Conservation (phyloP, 129 eudicot genomes). For the Lactuca sativa region DNA sequence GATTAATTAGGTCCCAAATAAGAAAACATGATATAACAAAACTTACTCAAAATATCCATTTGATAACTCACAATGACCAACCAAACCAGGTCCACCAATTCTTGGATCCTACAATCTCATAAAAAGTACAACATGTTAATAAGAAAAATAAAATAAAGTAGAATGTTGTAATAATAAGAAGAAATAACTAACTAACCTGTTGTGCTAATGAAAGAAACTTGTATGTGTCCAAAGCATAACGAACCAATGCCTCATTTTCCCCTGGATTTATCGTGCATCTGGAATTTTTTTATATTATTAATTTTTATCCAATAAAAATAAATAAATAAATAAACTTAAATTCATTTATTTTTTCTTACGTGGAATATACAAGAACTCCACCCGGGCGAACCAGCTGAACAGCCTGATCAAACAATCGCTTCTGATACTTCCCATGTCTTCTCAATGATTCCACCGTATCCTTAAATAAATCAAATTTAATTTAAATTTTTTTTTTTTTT, state of each 20-base stretch:
- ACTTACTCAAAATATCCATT: conserved; percentile 86
- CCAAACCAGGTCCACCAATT: conserved; percentile 93
- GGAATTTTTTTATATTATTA: conserved; percentile 22
- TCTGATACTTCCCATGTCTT: conserved; percentile 78
- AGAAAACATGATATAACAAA: not conserved
- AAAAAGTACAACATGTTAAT: too few species aligned
- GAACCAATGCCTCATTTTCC: conserved; percentile 87
- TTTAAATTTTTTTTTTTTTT: too few species aligned
- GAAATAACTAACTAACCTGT: conserved; percentile 52
- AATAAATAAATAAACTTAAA: not conserved
- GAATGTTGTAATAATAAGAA: not conserved
- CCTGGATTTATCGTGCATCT: conserved; percentile 98
- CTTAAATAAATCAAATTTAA: conserved; percentile 34
- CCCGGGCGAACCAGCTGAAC: conserved; percentile 95
- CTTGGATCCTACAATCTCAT: conserved; percentile 57
- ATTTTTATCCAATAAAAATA: not conserved
- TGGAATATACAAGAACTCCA: conserved; percentile 95
- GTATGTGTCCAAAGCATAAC: conserved; percentile 86
- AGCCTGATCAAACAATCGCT: conserved; percentile 89
- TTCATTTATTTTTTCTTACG: conserved; percentile 40
- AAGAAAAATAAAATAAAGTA: too few species aligned
- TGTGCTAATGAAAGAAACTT: conserved; percentile 80
- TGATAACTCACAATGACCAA: conserved; percentile 58
- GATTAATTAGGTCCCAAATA: not conserved
- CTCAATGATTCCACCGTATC: conserved; percentile 81